Conservation (phyloP, 2,329 filamentous ascomycete genomes). For the Grosmannia clavigera region DNA sequence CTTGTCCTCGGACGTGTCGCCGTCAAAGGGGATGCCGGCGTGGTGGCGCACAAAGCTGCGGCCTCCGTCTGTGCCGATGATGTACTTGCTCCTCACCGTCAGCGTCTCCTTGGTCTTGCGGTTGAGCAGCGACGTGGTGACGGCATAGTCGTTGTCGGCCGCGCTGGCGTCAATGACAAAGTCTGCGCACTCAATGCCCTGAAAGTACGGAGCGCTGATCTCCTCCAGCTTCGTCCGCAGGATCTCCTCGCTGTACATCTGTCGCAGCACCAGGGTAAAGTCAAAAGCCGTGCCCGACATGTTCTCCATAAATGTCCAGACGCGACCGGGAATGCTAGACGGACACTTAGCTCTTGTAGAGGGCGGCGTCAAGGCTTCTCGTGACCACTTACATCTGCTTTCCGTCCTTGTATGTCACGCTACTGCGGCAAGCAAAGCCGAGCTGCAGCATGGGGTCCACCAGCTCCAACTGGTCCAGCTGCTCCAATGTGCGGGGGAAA, state of each 20-base stretch:
- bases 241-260: conserved; percentile 43
- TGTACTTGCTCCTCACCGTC: conserved; percentile 51
- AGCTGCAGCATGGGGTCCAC: conserved; percentile 36
- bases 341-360: not conserved
- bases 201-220: conserved; percentile 23
- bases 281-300: conserved; percentile 39
- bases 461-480: conserved; percentile 38
- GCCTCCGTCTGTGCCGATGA: conserved; percentile 40
- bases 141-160: conserved; percentile 84
- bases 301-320: conserved; percentile 40
- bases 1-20: conserved; percentile 33
- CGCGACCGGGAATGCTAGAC: conserved; percentile 22
- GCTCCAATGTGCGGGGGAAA: conserved; percentile 36
- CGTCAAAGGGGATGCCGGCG: conserved; percentile 35
- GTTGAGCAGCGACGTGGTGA: conserved; percentile 71
- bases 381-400: conserved; percentile 21
- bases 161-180: conserved; percentile 41
- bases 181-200: conserved; percentile 23
- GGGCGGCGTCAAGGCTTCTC: no score
- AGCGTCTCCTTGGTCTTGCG: conserved; percentile 61
- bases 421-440: conserved; percentile 38
- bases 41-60: conserved; percentile 33
- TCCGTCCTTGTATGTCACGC: conserved; percentile 35
- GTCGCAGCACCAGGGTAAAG: conserved; percentile 39
- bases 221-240: conserved; percentile 28